Conservation (phyloP, 2,329 filamentous ascomycete genomes). For the Aspergillus sp. region DNA sequence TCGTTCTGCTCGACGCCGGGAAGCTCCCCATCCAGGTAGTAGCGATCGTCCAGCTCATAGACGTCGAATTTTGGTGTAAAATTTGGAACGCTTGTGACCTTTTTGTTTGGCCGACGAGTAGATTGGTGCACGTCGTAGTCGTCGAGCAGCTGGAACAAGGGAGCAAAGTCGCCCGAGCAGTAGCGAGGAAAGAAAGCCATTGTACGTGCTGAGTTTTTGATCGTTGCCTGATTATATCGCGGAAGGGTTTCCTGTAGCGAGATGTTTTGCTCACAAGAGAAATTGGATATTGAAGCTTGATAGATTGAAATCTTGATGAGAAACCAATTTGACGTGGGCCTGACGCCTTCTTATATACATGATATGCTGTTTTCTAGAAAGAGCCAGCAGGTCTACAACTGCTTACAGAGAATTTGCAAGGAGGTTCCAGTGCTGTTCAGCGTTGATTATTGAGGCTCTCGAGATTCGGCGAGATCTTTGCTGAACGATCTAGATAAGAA, state of each 20-base stretch:
- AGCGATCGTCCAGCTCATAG: conserved; percentile 40
- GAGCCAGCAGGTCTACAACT: conserved; percentile 5
- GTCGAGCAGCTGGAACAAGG: conserved; percentile 45
- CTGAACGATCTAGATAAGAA: conserved; percentile 24
- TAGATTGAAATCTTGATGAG: conserved; percentile 8
- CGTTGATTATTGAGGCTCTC: neutral
- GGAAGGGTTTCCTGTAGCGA: neutral
- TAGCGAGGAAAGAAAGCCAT: conserved; percentile 44
- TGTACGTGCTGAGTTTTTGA: neutral
- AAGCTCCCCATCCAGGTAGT: conserved; percentile 49
- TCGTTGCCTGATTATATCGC: neutral
- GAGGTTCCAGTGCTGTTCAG: conserved; percentile 6
- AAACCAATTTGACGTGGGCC: neutral
- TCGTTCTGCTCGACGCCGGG: conserved; percentile 49
- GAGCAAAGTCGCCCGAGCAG: conserved; percentile 36
- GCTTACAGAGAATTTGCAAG: conserved; percentile 2
- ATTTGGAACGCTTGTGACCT: conserved; percentile 22
- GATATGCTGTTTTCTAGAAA: conserved; percentile 17
- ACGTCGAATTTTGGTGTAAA: conserved; percentile 48
- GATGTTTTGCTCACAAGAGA: neutral
- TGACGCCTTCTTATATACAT: conserved; percentile 18
- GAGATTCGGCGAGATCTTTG: conserved; percentile 1
- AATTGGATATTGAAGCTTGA: neutral
- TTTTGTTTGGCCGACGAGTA: conserved; percentile 16
- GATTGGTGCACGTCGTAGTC: conserved; percentile 40